Base-by-base conservation (phyloP, 2,329 filamentous ascomycete genomes). In the Trichoderma asperellum region DNA sequence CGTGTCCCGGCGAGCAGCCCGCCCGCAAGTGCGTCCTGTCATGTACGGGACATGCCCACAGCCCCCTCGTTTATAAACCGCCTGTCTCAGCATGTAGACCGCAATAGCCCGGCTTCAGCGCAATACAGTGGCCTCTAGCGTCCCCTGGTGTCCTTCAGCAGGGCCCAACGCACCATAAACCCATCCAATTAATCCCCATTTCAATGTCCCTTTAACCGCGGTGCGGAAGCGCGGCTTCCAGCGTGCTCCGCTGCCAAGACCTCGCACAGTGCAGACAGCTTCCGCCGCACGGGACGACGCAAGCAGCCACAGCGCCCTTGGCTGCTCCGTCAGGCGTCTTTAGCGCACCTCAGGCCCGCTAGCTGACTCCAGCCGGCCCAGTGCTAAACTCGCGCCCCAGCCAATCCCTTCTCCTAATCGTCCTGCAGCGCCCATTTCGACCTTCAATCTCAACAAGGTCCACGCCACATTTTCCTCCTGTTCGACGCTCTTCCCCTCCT, bases 391-490 rank as follows among this genome's bases (percentile, higher is more conserved):
- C 35, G 12, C 14, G 57, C 57, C 21, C 35, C 35, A 49, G 47
- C 47, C 47, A 49, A 49, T 49, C 24, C 21, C 21, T 59, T 59
- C 27, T 24, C 21, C 35, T 59, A 2, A 18, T 32, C 40, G 24
- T 21, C 16, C 27, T 56, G 16, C 27, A 5, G 27, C 27, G 27
- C 18, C 53, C 53, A 32, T 56, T 56, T 56, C 29, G 34, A 58
- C 64, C 55, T 67, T 59, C 55, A 67, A 67, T 59, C 40, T 59
- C 64, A 24, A 35, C 64, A 24, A 35, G 55, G 29, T 35, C 64
- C 55, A 59, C 64, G 64, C 64, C 64, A 67, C 64, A 59, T 67
- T 67, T 67, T 57, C 21, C 40, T 34, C 32, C 40, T 57, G 21
- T 55, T 52, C 24, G 12, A 24, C 35, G 37, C 27, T 66, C 63